Conservation (phyloP, 768 basidiomycete species). For the Psilocybe tampanensis region DNA sequence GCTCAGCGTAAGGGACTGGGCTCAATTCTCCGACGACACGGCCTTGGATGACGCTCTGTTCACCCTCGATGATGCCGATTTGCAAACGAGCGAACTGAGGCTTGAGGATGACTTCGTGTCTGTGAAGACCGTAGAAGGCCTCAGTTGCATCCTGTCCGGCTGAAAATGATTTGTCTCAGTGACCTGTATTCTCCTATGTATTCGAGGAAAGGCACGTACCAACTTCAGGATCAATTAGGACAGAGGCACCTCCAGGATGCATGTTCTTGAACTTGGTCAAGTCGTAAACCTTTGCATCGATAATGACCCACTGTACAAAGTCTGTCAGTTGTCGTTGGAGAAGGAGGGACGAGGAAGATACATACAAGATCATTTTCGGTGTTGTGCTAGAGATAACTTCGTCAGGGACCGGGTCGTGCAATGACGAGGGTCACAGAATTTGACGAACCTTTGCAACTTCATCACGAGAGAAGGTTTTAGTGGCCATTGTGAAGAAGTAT, state of each 20-base stretch:
- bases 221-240: conserved; percentile 76
- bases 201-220: conserved; percentile 44
- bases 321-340: background rate
- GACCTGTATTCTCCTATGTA: background rate
- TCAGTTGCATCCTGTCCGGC: conserved; percentile 91
- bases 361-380: conserved; percentile 65
- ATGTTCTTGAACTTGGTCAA: conserved; percentile 78
- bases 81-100: conserved; percentile 79
- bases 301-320: conserved; percentile 72
- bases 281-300: conserved; percentile 87
- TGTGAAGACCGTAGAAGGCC: conserved; percentile 89
- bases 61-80: conserved; percentile 73
- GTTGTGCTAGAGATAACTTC: conserved; percentile 59
- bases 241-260: conserved; percentile 85
- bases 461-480: conserved; percentile 40
- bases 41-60: conserved; percentile 59
- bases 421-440: background rate
- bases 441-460: conserved; percentile 44
- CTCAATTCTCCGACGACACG: conserved; percentile 67
- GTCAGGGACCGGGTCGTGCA: conserved; percentile 2
- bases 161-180: conserved; percentile 31
- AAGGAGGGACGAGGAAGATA: background rate
- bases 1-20: conserved; percentile 88
- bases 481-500: conserved; percentile 25
- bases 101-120: conserved; percentile 80